phyloP scores from a whole-genome alignment of 75 land plant genomes.

The Cryptomeria japonica region DNA sequence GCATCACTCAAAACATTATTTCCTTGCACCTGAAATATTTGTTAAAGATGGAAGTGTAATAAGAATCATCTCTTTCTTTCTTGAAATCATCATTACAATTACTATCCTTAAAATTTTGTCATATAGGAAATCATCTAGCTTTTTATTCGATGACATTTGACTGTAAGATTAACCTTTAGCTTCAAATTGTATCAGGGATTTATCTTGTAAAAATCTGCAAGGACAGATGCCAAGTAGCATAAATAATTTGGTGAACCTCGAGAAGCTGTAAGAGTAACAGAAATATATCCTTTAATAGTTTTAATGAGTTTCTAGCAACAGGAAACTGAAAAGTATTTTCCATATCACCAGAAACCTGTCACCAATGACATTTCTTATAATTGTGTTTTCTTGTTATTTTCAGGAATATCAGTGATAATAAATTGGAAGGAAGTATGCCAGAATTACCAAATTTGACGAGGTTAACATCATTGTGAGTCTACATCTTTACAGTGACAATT shows the following conservation, averaged over 20 bases:
- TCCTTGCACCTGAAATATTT: not conserved
- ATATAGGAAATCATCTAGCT: not conserved
- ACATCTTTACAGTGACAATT: not conserved
- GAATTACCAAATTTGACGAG: not conserved
- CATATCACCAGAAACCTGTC: not conserved
- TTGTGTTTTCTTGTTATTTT: not conserved
- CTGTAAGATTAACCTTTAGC: not conserved
- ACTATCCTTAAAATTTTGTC: not conserved
- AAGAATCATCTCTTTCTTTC: not conserved
- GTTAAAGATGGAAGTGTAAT: not conserved
- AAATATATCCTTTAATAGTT: not conserved
- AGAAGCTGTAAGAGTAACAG: not conserved
- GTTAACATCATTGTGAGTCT: not conserved
- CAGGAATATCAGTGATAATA: not conserved
- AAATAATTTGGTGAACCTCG: slow-evolving; percentile 1
- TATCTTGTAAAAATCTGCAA: not conserved
- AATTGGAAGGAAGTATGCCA: slow-evolving; percentile 1
- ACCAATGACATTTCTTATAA: not conserved
- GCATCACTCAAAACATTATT: not conserved
- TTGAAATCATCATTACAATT: not conserved
- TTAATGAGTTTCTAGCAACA: not conserved
- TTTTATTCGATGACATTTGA: not conserved
- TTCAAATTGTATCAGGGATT: not conserved
- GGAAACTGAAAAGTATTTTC: not conserved
- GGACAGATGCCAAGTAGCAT: not conserved